Evolutionary conservation across 108 stramenopile genomes (phyloP), one percentile per base, ranked within the genome.

Genomic region (Nitzschia putrida): DNA sequence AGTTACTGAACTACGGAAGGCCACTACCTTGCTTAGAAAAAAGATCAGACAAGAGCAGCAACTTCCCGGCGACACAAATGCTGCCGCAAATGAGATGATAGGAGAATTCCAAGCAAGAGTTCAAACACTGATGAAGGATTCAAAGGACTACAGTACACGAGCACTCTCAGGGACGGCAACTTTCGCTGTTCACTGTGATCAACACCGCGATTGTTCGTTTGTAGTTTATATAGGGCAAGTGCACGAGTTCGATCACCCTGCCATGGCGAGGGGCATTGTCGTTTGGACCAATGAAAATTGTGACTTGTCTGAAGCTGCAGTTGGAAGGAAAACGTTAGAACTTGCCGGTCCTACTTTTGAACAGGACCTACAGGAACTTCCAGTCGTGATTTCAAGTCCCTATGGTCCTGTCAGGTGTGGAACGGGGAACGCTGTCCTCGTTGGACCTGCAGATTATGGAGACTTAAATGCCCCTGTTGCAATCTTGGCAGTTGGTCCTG

Each of bases 211-310:
- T 47, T 77, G 76, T 38, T 63, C 53, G 13, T 77, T 77, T 53
- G 50, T 43, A 0, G n/a, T 77, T 9, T 63, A 52, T 9, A 0
- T 20, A 37, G 76, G 69, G 7, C 44, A 58, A 6, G 41, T 57
- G 24, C 42, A n/a, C n/a, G 60, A 69, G 23, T 69, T 64, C 47
- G 29, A 56, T 1, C 38, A 68, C 53, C 37, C 53, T 25, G 26
- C 53, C 21, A 14, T 22, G 29, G 41, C 69, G 5, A 70, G 23
- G 13, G 76, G 76, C 10, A 71, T 77, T 54, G 69, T 77, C 4
- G 47, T 56, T 49, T 77, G 76, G 76, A 57, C 76, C 25, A 77
- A 77, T 34, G 76, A 77, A 58, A 29, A 51, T 29, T 77, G 76
- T 53, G 44, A 51, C 7, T 49, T 77, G 49, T 49, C 49, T n/a